Evolutionary conservation across 345 rosid species (phyloP).

Genomic region (Angophora floribunda): DNA sequence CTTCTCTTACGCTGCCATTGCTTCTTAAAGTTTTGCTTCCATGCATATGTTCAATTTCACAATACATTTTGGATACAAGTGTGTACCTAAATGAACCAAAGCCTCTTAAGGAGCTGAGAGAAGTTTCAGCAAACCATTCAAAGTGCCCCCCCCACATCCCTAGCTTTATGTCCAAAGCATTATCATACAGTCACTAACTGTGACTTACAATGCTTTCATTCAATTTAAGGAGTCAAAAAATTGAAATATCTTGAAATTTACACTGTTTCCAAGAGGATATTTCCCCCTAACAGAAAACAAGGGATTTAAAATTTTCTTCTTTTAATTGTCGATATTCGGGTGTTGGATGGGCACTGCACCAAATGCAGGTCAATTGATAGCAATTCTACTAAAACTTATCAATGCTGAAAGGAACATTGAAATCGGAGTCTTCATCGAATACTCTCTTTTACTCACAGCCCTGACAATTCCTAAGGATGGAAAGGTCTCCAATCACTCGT

Average conservation of each 20-base stretch:
- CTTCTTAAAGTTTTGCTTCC: background rate
- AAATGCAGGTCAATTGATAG: slow-evolving; percentile 65
- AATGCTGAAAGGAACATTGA: slow-evolving; percentile 59
- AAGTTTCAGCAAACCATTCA: slow-evolving; percentile 44
- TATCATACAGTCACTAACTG: background rate
- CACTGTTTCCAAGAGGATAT: background rate
- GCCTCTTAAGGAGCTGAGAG: slow-evolving; percentile 55
- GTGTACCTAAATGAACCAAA: slow-evolving; percentile 60
- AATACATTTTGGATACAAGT: slow-evolving; percentile 56
- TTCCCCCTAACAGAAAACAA: background rate
- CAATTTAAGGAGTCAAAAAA: background rate
- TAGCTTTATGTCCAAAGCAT: background rate
- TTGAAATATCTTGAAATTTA: background rate
- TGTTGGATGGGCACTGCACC: slow-evolving; percentile 46
- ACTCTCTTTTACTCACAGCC: slow-evolving; percentile 78
- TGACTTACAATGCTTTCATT: background rate
- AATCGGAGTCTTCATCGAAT: slow-evolving; percentile 67
- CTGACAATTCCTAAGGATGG: slow-evolving; percentile 67
- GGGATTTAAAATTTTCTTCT: background rate
- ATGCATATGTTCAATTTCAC: background rate
- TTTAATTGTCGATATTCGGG: background rate
- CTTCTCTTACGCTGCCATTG: background rate
- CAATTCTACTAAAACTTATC: slow-evolving; percentile 38
- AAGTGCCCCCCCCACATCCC: background rate
- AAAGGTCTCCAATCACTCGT: slow-evolving; percentile 9